Percentiles rank a stretch among this genome's conserved stretches.
Evolutionary conservation across 345 rosid genomes (phyloP).

Genomic region (Bruguiera sexangula): DNA sequence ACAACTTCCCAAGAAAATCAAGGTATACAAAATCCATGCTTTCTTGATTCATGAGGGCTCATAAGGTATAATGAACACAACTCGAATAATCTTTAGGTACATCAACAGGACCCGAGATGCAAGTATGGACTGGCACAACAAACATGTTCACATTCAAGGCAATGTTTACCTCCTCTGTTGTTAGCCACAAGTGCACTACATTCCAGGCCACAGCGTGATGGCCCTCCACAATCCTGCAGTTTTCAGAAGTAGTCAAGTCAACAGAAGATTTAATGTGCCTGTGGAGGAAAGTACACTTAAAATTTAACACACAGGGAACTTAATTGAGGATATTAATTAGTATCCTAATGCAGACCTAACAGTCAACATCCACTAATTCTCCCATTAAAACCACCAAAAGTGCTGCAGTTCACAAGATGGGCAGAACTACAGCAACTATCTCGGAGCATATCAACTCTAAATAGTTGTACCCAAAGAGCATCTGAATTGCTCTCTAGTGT

Average conservation of each 20-base stretch:
- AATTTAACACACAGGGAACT: neutral
- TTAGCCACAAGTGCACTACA: slow-evolving; percentile 76
- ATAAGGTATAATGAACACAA: too few species aligned
- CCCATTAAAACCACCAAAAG: neutral
- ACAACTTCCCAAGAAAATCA: neutral
- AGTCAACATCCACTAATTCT: neutral
- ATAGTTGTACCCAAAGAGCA: neutral
- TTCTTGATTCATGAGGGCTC: too few species aligned
- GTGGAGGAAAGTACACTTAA: neutral
- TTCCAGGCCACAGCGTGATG: slow-evolving; percentile 70
- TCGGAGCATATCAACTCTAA: neutral
- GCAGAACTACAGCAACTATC: neutral
- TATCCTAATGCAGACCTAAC: neutral
- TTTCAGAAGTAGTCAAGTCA: neutral
- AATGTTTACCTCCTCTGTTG: slow-evolving; percentile 52
- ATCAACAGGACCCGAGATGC: neutral
- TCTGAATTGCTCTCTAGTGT: neutral
- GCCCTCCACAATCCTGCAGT: slow-evolving; percentile 77
- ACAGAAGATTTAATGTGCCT: neutral
- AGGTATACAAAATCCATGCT: neutral
- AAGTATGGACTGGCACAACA: neutral
- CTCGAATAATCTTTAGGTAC: neutral
- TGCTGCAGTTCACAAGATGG: neutral
- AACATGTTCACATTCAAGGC: slow-evolving; percentile 1
- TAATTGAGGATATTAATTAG: neutral